Base-by-base conservation (phyloP, 129 eudicot species). In the Escallonia herrerae region DNA sequence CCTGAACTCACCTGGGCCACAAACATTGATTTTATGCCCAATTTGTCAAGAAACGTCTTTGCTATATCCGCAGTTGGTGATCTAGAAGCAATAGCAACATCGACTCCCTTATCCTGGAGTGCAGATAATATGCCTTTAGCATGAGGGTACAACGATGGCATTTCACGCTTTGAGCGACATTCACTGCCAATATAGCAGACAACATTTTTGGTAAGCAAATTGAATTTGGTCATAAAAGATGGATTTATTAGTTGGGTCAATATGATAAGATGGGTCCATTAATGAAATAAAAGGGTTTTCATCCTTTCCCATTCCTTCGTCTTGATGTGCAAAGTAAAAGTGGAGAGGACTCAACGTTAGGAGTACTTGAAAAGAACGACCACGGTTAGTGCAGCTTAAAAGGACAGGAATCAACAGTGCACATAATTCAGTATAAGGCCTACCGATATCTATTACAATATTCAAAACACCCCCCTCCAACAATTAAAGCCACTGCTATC, bases 41-140 rank as follows among this genome's bases (percentile, higher is more conserved):
- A 77, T 67, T 87, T 91, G 64, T 78, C 81, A 40, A 87, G 73
- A 68, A 91, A 91, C 12, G 95, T 73, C 67, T 83, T 82, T 3
- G 97, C 97, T 61, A 85, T 85, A 79, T 91, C 97, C 37, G 89
- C 78, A 68, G 97, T 81, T 55, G 97, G 97, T 53, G 97, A 91
- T 81, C 97, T 91, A 39, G 97, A 91, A 55, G 97, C 97, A 64
- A 91, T 81, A 60, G 96, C 96, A 78, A 91, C 65, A 76, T 80
- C 78, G 71, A 87, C 79, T 58, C 95, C 97, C 72, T 85, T 91
- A 63, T 85, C 95, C 68, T 81, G 85, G 22, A 91, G 83, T 15
- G 97, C 95, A 74, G 75, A 47, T 68, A 91, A 81, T 50, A 91
- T 85, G 14, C 85, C 91, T 64, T 87, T 85, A 55, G 83, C 95